phyloP scores from a whole-genome alignment of 176 grass and related monocot species.

The Aegilops longissima region DNA sequence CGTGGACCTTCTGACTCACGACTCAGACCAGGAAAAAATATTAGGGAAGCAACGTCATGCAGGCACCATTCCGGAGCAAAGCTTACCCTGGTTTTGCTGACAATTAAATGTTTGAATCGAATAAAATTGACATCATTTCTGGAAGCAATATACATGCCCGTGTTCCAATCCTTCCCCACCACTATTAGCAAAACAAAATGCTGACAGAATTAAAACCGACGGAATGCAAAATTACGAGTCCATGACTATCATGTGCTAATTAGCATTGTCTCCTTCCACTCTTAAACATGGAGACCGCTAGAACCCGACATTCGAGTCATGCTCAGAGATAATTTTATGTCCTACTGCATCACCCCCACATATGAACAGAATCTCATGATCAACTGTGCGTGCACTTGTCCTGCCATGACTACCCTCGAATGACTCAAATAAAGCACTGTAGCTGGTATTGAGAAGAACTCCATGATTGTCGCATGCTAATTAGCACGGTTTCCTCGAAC shows the following conservation, averaged over 20 bases:
- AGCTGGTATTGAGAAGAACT: not conserved
- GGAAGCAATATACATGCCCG: not conserved
- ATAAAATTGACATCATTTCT: not conserved
- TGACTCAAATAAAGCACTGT: not conserved
- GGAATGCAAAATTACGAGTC: not conserved
- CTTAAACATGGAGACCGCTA: not conserved
- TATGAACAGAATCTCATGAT: not conserved
- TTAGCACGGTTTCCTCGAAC: not conserved
- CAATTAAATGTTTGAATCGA: not conserved
- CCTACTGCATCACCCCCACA: not conserved
- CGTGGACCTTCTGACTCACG: not conserved
- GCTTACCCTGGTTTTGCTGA: not conserved
- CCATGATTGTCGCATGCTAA: not conserved
- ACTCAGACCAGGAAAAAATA: not conserved
- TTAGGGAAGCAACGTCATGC: conserved; percentile 9
- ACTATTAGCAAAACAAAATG: not conserved
- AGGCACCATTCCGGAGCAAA: not conserved
- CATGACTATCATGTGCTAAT: not conserved
- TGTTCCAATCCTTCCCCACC: not conserved
- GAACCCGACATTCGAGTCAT: not conserved
- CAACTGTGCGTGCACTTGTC: not conserved
- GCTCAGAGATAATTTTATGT: not conserved
- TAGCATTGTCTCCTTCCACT: not conserved
- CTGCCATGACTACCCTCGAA: not conserved
- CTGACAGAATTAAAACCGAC: not conserved